Evolutionary conservation across 2,329 filamentous ascomycete species (phyloP), one percentile per base, ranked within the genome.

Genomic region (Cercospora janseana): DNA sequence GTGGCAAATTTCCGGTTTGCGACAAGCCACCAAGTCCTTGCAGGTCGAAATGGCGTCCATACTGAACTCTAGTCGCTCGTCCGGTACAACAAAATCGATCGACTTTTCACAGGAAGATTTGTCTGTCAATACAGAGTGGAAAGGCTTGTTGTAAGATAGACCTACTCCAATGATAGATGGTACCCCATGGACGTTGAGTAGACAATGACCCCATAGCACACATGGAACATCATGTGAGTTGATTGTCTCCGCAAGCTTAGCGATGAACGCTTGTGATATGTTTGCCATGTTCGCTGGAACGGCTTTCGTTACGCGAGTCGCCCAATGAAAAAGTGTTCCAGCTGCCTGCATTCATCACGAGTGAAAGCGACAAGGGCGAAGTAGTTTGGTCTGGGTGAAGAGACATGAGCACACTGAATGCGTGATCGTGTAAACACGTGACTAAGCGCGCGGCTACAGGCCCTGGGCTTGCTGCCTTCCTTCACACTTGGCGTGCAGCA

Each of bases 131-230:
- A 9, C 34, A n/a, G 6, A 6, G 7, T 16, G 34, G n/a, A 7
- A 20, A 20, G 4, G 34, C 3, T n/a, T 8, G 5, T 10, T 9
- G 15, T 13, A 12, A 18, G 15, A 9, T 6, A 20, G 5, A 38
- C 34, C 16, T 4, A 38, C 34, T 20, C 34, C 34, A 38, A 38
- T 38, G 13, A 9, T 20, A 6, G 34, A 38, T 20, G 34, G 34
- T 38, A 38, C 34, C n/a, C 34, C 34, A 16, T 38, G 34, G 8
- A 38, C 34, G n/a, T 38, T 38, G 15, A 38, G 34, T 18, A 38
- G 34, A 38, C 20, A 23, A 38, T 38, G 34, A 18, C 34, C 34
- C 34, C 34, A 38, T 18, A 20, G 13, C 2, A 38, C 34, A 16
- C 34, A 38, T 7, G 20, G 20, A 23, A 38, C 34, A 38, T 38